phyloP scores from a whole-genome alignment of 441 rosid genomes.

The Francoa sonchifolia region DNA sequence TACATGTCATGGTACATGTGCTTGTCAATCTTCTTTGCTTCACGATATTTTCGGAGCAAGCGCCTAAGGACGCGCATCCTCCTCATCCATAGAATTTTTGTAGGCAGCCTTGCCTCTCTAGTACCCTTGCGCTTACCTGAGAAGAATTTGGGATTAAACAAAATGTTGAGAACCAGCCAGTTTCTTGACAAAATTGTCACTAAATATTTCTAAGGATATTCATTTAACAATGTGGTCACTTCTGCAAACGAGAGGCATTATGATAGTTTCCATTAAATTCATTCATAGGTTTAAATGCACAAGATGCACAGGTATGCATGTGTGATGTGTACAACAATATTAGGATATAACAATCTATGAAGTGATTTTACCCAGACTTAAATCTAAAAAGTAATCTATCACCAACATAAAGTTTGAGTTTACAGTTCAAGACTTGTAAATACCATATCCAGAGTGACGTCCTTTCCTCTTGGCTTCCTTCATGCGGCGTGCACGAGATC shows the following conservation, averaged over 20 bases:
- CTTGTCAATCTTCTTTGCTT: constrained; percentile 66
- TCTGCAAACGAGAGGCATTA: no score
- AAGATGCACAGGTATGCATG: no score
- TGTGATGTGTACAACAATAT: no score
- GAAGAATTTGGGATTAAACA: constrained; percentile 1
- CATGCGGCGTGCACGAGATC: constrained; percentile 79
- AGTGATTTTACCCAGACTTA: background rate
- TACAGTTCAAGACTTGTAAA: background rate
- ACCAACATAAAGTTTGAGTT: background rate
- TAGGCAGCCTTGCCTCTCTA: constrained; percentile 75
- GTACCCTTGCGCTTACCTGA: constrained; percentile 83
- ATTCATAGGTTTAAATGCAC: no score
- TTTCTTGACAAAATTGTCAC: background rate
- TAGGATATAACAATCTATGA: no score
- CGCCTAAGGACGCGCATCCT: constrained; percentile 74
- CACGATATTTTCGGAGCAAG: constrained; percentile 48
- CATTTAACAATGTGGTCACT: no score
- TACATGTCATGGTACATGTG: constrained; percentile 86
- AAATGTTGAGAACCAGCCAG: background rate
- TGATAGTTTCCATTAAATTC: no score
- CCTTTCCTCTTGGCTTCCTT: constrained; percentile 75
- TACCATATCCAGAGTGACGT: background rate
- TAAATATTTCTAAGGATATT: background rate
- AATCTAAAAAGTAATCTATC: background rate
- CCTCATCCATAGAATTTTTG: constrained; percentile 73